A percentile compares a stretch with the other conserved stretches of the same genome.
Evolutionary conservation across 176 grass and related monocot species (phyloP).

Genomic region (Pontederia crassipes): DNA sequence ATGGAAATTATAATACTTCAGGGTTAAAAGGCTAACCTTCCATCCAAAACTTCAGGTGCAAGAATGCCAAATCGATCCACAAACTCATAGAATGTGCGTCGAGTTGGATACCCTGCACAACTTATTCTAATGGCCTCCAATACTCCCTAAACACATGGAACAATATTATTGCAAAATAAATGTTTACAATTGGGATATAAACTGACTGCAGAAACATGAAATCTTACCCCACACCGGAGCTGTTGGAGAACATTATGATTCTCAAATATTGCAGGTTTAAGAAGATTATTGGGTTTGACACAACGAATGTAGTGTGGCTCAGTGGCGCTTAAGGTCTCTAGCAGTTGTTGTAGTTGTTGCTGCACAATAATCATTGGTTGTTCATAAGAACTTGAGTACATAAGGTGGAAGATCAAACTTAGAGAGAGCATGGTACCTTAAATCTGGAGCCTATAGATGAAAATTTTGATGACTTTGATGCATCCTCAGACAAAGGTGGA

Average conservation of each 20-base stretch:
- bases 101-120: conserved; percentile 92
- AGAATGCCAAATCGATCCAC: conserved; percentile 94
- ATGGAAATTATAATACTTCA: conserved; percentile 6
- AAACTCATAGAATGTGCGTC: conserved; percentile 84
- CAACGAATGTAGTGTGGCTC: conserved; percentile 99
- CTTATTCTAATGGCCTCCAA: conserved; percentile 99
- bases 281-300: conserved; percentile 93
- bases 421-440: conserved; percentile 42
- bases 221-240: conserved; percentile 93
- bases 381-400: conserved; percentile 12
- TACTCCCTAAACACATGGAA: conserved; percentile 56
- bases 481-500: conserved; percentile 56
- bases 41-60: conserved; percentile 72
- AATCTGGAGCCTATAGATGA: conserved; percentile 86
- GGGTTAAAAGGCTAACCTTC: conserved; percentile 40
- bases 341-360: conserved; percentile 94
- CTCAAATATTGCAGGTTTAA: conserved; percentile 93
- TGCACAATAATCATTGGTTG: conserved; percentile 29
- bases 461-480: conserved; percentile 91
- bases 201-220: not conserved
- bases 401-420: not conserved
- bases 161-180: conserved; percentile 20
- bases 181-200: not conserved
- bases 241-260: conserved; percentile 94
- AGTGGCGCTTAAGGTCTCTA: conserved; percentile 85